Percentiles rank a stretch among this genome's conserved stretches.
These are phyloP conservation scores for Komagataella kurtzmanii DNA, from an alignment of 805 yeast species.

Conservation along the genomic window DNA sequence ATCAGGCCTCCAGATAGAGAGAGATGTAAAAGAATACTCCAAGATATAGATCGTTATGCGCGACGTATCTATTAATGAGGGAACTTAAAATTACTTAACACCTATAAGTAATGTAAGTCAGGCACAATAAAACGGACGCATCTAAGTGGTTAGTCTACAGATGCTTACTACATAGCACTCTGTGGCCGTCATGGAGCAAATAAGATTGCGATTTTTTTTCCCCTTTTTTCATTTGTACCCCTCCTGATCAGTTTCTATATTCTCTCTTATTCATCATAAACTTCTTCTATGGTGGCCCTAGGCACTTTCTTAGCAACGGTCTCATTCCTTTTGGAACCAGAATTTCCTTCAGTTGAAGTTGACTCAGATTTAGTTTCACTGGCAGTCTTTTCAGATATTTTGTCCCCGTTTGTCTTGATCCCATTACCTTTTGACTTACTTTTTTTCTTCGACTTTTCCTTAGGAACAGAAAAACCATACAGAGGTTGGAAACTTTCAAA, in stretches of 20 bases:
- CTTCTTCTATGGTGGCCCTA: background rate
- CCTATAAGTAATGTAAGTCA: background rate
- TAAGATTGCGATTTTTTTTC: background rate
- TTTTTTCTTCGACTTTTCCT: conserved; percentile 10
- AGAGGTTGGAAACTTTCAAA: conserved; percentile 82
- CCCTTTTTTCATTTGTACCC: too few species aligned
- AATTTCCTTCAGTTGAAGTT: background rate
- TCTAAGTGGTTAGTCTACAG: background rate
- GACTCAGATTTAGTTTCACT: background rate
- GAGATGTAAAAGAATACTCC: background rate
- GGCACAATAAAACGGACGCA: background rate
- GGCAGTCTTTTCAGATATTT: background rate
- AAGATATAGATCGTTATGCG: too few species aligned
- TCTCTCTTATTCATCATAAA: background rate
- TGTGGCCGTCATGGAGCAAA: background rate
- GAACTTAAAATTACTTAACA: background rate
- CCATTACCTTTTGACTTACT: conserved; percentile 2
- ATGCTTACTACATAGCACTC: background rate
- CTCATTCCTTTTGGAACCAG: background rate
- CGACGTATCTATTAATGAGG: too few species aligned
- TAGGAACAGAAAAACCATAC: conserved; percentile 59
- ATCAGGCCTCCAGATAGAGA: background rate
- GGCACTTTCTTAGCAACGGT: background rate
- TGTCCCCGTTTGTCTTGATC: conserved; percentile 1
- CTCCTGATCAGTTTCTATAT: background rate